Evolutionary conservation across 2,329 filamentous ascomycete species (phyloP), one percentile per base, ranked within the genome.

Genomic region (Neospermospora avenae): DNA sequence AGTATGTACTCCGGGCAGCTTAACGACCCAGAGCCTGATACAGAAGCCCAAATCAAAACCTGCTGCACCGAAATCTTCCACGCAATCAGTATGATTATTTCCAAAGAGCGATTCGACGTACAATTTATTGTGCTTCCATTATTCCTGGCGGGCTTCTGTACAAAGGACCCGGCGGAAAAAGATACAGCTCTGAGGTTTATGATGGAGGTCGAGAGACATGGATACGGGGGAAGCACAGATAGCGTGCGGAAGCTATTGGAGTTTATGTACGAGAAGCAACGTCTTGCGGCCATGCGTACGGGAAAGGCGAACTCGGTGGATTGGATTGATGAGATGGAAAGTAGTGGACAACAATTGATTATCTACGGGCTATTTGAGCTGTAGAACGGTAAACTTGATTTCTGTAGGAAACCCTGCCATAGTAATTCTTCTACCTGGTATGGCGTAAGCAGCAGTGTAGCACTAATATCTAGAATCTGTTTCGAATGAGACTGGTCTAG

Each of bases 1-100:
- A 80, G 77, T 65, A 79, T 84, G 76, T 83, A 77, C 74, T 75
- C 77, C 3, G 71, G 73, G 4, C 81, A 84, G 69, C 69, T 75
- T 2, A 65, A 75, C 10, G 74, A 78, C 22, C 74, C 72, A 1
- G 72, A 70, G 8, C 72, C 74, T 16, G 69, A 73, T 16, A 69
- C 74, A 20, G 69, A 75, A 35, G 64, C 70, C 24, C 77, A 82
- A 62, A 77, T 81, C 44, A 73, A 75, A 14, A 71, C 75, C 41
- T 79, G 79, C 35, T 74, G 75, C 18, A 67, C 70, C 11, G 73
- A 77, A 42, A 80, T 84, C 49, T 68, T 82, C 1, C 72, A 76
- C 10, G 71, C 80, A 14, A 76, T 77, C 5, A 71, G 75, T 31
- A 70, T 72, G 10, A 75, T 79, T 1, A 67, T 78, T 4, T 71